Evolutionary conservation across 306 rosid genomes (phyloP).

Genomic region (Prunus armeniaca): DNA sequence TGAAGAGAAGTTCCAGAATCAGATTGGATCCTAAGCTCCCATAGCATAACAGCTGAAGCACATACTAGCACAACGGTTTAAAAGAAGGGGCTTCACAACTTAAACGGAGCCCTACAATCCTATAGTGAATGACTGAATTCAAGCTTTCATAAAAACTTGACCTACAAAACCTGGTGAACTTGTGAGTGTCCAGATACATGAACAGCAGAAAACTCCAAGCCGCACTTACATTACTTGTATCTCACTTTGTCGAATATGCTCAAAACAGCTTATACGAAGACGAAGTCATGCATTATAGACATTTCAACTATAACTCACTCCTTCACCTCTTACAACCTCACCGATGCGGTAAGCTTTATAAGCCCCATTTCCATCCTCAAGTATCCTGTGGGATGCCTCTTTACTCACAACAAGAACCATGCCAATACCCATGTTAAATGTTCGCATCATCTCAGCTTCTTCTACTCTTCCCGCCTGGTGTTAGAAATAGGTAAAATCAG

Average conservation of each 20-base stretch:
- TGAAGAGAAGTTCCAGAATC: background rate
- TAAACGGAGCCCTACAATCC: background rate
- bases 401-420: conserved; percentile 82
- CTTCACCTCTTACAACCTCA: conserved; percentile 57
- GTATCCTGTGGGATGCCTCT: conserved; percentile 50
- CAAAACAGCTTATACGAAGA: background rate
- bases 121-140: background rate
- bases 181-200: background rate
- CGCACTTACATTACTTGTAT: background rate
- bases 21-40: background rate
- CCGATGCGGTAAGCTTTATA: conserved; percentile 57
- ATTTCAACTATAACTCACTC: conserved; percentile 43
- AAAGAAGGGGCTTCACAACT: background rate
- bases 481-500: background rate
- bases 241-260: background rate
- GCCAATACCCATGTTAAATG: conserved; percentile 91
- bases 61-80: background rate
- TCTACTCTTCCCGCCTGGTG: conserved; percentile 69
- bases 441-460: conserved; percentile 73
- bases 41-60: background rate
- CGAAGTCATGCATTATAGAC: background rate
- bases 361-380: conserved; percentile 31
- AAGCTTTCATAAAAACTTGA: background rate
- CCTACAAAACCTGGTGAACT: background rate
- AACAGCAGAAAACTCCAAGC: conserved; percentile 6